Percentiles rank a stretch among this genome's conserved stretches.
Conservation (phyloP, 1,284 basidiomycete genomes). For the Phenoliferia sp. region DNA sequence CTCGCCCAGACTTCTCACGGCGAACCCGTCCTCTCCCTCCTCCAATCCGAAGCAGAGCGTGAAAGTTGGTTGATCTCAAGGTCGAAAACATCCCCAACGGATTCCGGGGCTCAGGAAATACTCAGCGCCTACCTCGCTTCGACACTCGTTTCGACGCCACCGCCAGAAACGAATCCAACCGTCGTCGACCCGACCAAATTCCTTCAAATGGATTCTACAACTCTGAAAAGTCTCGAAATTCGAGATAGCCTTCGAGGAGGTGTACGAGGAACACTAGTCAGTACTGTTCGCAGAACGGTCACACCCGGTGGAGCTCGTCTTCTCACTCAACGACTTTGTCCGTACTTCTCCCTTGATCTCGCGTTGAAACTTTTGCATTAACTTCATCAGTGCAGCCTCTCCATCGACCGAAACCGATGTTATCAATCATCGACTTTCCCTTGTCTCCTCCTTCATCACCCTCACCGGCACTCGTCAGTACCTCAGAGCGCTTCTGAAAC, state of each 20-base stretch:
- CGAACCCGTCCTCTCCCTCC: conserved; percentile 13
- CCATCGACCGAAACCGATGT: conserved; percentile 71
- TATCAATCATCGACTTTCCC: conserved; percentile 68
- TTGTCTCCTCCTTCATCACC: conserved; percentile 70
- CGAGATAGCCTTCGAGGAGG: conserved; percentile 69
- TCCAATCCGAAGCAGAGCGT: conserved; percentile 41
- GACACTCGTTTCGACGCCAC: conserved; percentile 25
- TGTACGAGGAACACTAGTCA: conserved; percentile 67
- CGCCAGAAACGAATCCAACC: conserved; percentile 1
- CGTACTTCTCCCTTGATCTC: conserved; percentile 35
- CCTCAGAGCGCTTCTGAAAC: conserved; percentile 55
- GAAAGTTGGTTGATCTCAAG: conserved; percentile 50
- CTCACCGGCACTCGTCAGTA: conserved; percentile 63
- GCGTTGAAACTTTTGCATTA: not conserved
- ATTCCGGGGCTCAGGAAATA: conserved; percentile 19
- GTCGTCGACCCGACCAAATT: conserved; percentile 19
- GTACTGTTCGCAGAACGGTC: conserved; percentile 68
- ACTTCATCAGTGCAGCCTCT: conserved; percentile 53
- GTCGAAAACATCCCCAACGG: not conserved
- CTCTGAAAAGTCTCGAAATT: conserved; percentile 83
- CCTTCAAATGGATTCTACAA: conserved; percentile 43
- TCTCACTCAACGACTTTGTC: conserved; percentile 69
- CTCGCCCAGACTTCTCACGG: conserved; percentile 36
- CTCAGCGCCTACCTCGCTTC: conserved; percentile 31
- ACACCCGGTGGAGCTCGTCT: conserved; percentile 76